These are phyloP conservation scores for Viridothelium virens DNA, from an alignment of 495 filamentous ascomycete genomes.

Conservation along the genomic window DNA sequence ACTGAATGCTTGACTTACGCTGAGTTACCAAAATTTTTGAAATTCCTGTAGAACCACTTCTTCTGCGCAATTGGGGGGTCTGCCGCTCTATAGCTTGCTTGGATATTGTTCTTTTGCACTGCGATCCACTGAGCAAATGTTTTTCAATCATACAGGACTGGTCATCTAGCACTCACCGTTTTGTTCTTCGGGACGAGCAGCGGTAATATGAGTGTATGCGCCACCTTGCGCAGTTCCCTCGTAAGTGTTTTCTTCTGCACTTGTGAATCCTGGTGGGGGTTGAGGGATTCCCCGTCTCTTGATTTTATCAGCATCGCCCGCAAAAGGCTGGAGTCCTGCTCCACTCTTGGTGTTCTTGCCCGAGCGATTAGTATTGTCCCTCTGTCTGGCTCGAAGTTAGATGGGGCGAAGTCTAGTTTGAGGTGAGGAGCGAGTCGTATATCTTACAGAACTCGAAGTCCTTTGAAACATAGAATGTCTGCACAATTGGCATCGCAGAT, in stretches of 20 bases:
- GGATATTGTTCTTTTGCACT: background rate
- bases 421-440: background rate
- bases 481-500: background rate
- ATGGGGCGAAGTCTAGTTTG: background rate
- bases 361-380: background rate
- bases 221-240: background rate
- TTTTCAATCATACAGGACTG: background rate
- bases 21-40: background rate
- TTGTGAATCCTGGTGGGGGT: background rate
- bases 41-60: background rate
- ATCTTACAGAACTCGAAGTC: background rate
- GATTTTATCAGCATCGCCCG: too few species aligned
- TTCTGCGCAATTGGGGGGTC: background rate
- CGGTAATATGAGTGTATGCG: background rate
- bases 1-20: background rate
- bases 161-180: background rate
- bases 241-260: background rate
- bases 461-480: background rate
- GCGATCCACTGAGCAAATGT: background rate
- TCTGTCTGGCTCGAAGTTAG: background rate
- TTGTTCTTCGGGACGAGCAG: background rate
- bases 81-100: background rate
- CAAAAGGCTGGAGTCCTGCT: background rate
- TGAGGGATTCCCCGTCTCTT: background rate
- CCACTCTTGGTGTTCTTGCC: background rate